Evolutionary conservation across 768 basidiomycete genomes (phyloP), one percentile per base, ranked within the genome.

Genomic region (Xerocomellus amylosporus): DNA sequence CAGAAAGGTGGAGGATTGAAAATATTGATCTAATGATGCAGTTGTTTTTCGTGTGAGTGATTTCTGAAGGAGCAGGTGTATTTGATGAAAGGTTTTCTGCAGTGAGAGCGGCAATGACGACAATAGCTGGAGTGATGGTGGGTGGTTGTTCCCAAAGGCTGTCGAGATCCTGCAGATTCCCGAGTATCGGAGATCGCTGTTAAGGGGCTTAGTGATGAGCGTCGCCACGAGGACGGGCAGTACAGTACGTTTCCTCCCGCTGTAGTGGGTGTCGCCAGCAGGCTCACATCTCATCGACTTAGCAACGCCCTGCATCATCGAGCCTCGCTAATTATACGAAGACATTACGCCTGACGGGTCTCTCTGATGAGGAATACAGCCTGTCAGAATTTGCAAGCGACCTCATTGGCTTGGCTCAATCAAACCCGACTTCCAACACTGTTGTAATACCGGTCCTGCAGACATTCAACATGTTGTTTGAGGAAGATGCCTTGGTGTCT

Each of bases 361-460:
- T 52, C 20, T 60, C 58, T 20, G 61, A 54, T 19, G 61, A 53
- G 54, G 69, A 59, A 28, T 87, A 85, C 62, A 76, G 74, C 60
- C 73, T 86, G 34, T 61, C 74, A 10, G 65, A 69, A n/a, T 74
- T 93, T 13, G 73, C 81, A 15, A 67, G 72, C 8, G 86, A 90
- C 65, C 77, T 95, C 34, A 56, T 85, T 22, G 66, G 67, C 5
- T 76, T 83, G 53, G 83, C 79, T 1, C 77, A 79, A 54, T 62
- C 74, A 33, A 82, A 87, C 57, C 61, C 83, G 36, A 69, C 75
- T 13, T 78, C 80, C 9, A 98, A 97, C 64, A 73, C 78, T 10
- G 73, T 90, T 28, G 85, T 96, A 38, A 76, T 97, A n/a, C 94
- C 96, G 0, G 79, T 88, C 12, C 70, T 97, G 55, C 85, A 90